Conservation (phyloP, 2,329 filamentous ascomycete species). For the Aureobasidium sp. region DNA sequence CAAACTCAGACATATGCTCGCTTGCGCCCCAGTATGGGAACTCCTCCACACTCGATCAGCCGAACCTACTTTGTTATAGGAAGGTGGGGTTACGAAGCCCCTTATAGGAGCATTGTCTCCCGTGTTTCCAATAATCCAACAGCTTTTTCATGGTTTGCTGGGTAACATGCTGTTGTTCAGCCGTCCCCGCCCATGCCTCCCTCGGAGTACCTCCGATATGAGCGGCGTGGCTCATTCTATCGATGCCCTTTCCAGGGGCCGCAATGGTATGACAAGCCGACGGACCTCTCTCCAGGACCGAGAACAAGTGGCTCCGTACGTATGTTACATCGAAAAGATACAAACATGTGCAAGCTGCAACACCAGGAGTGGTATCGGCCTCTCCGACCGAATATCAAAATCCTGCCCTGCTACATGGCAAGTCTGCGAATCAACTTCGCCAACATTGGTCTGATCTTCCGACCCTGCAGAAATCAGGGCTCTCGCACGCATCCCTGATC, state of each 20-base stretch:
- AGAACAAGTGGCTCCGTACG: too few relatives aligned
- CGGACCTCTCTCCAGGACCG: neutral
- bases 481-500: neutral
- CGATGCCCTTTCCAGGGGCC: neutral
- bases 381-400: too few relatives aligned
- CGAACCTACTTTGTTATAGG: neutral
- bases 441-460: too few relatives aligned
- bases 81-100: neutral
- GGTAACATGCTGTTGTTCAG: neutral
- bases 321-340: too few relatives aligned
- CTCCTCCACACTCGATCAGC: neutral
- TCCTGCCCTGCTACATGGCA: too few relatives aligned
- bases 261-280: neutral
- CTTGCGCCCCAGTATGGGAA: neutral
- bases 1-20: neutral
- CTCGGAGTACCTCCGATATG: neutral
- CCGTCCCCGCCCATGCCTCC: neutral
- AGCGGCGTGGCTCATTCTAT: neutral
- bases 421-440: too few relatives aligned
- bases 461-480: too few relatives aligned
- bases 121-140: neutral
- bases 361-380: neutral
- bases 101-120: neutral
- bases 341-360: neutral
- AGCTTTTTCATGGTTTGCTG: neutral